Percentiles rank a stretch among this genome's conserved stretches.
phyloP scores from a whole-genome alignment of 1,284 basidiomycete species.

The Clitocybe nebularis region DNA sequence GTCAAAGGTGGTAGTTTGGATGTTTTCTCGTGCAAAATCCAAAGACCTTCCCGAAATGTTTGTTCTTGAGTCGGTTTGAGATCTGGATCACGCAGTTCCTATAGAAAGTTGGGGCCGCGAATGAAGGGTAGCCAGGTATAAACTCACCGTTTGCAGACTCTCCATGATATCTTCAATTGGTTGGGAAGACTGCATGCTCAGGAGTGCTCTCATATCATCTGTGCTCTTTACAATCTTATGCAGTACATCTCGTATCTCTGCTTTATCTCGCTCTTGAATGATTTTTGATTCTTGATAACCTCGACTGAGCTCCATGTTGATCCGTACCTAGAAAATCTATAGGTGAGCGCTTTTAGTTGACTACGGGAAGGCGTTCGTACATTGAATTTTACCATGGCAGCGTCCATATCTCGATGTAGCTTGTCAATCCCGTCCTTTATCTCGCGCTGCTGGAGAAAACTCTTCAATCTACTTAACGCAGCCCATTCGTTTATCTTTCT shows the following conservation, averaged over 20 bases:
- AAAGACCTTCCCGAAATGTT: constrained; percentile 33
- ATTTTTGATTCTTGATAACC: constrained; percentile 22
- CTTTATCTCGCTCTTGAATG: constrained; percentile 30
- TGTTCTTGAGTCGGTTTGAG: constrained; percentile 27
- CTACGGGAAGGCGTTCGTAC: constrained; percentile 19
- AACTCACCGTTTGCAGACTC: constrained; percentile 35
- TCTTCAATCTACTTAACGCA: constrained; percentile 30
- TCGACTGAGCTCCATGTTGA: constrained; percentile 26
- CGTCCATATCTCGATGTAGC: constrained; percentile 34
- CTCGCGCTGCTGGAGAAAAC: constrained; percentile 34
- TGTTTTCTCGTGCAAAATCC: constrained; percentile 31
- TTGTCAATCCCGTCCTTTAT: constrained; percentile 37
- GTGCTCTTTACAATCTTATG: constrained; percentile 29
- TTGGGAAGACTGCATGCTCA: constrained; percentile 25
- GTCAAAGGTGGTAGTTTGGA: constrained; percentile 34
- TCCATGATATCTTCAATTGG: constrained; percentile 37
- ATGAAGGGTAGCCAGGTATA: neutral
- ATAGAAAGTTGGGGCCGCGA: neutral
- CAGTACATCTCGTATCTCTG: constrained; percentile 36
- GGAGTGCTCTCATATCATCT: constrained; percentile 27
- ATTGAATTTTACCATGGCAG: constrained; percentile 31
- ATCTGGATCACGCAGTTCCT: constrained; percentile 35
- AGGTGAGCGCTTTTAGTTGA: neutral
- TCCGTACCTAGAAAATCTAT: constrained; percentile 22
- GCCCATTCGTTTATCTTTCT: constrained; percentile 34